Conservation (phyloP, 2,329 filamentous ascomycete genomes). For the Arthroderma sp. region DNA sequence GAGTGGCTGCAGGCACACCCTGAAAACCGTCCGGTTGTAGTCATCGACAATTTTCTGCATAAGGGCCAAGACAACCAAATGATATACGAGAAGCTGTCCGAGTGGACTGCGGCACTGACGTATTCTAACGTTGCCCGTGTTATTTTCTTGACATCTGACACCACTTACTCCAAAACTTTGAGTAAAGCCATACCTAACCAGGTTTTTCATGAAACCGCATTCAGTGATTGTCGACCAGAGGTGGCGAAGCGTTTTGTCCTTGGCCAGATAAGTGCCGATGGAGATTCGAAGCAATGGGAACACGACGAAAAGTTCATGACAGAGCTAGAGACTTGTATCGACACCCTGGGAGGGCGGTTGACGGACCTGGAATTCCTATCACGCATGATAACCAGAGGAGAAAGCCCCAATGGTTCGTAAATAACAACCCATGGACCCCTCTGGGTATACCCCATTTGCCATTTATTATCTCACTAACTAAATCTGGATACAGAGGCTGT, state of each 20-base stretch:
- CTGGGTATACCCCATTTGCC: neutral
- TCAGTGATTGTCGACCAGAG: slow-evolving; percentile 75
- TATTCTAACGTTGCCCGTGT: slow-evolving; percentile 85
- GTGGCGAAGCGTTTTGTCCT: slow-evolving; percentile 86
- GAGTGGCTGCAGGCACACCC: slow-evolving; percentile 85
- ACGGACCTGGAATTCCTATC: slow-evolving; percentile 90
- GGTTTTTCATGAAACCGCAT: slow-evolving; percentile 71
- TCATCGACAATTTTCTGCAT: slow-evolving; percentile 85
- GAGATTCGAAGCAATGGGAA: slow-evolving; percentile 23
- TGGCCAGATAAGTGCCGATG: slow-evolving; percentile 47
- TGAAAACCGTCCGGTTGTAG: slow-evolving; percentile 65
- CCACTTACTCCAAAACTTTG: slow-evolving; percentile 75
- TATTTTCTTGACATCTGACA: slow-evolving; percentile 82
- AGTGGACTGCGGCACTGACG: slow-evolving; percentile 80
- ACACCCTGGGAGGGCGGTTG: slow-evolving; percentile 74
- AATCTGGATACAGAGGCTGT: slow-evolving; percentile 48
- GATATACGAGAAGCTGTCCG: slow-evolving; percentile 63
- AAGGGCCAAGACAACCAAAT: slow-evolving; percentile 56
- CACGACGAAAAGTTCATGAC: slow-evolving; percentile 40
- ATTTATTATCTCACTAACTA: slow-evolving; percentile 7
- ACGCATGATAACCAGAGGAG: slow-evolving; percentile 75
- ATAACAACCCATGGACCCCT: neutral
- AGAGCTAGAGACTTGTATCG: slow-evolving; percentile 71
- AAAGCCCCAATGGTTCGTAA: slow-evolving; percentile 51
- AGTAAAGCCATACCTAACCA: slow-evolving; percentile 80